Base-by-base conservation (phyloP, 2,329 filamentous ascomycete species). In the Pseudogymnoascus sp. region DNA sequence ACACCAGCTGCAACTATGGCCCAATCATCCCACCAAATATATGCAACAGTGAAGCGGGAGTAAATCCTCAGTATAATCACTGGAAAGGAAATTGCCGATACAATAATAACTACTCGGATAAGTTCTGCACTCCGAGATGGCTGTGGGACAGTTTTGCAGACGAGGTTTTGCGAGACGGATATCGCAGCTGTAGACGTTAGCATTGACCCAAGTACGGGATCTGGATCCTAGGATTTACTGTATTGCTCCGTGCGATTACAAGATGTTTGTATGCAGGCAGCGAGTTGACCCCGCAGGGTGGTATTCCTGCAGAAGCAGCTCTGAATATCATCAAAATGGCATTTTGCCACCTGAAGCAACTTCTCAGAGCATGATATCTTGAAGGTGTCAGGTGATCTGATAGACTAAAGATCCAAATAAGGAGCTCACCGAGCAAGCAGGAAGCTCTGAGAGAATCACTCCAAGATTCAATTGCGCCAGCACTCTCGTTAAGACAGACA, bases 11-110 rank as follows among this genome's bases (percentile, higher is more conserved):
- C 14, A 4, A 65, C 11, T 6, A 68, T 66, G 7, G 53, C 50
- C 63, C 65, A 67, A 61, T 69, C 68, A 63, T 69, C 68, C 66
- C 64, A 67, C 66, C 66, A 68, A 14, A 68, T 63, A 1, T 34
- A 23, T 3, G 64, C 40, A 28, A 69, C 60, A 11, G 64, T 36
- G 7, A 59, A 53, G 23, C 68, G 60, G 4, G 67, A 66, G 18
- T 64, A 53, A 12, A 65, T 66, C 40, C 68, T 64, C 34, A 69
- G 36, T 4, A 63, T 18, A 12, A 68, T 61, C 10, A 66, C 61
- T 2, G 66, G 64, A 40, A 63, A 67, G 1, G 66, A 66, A 21
- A 68, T 36, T 2, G 56, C 66, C 16, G 66, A 56, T 3, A 67
- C 60, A n/a, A 67, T 60, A 31, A 62, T 64, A 5, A 59, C 28